Evolutionary conservation across 2,329 filamentous ascomycete species (phyloP).

Genomic region (Echinosphaeria canescens): DNA sequence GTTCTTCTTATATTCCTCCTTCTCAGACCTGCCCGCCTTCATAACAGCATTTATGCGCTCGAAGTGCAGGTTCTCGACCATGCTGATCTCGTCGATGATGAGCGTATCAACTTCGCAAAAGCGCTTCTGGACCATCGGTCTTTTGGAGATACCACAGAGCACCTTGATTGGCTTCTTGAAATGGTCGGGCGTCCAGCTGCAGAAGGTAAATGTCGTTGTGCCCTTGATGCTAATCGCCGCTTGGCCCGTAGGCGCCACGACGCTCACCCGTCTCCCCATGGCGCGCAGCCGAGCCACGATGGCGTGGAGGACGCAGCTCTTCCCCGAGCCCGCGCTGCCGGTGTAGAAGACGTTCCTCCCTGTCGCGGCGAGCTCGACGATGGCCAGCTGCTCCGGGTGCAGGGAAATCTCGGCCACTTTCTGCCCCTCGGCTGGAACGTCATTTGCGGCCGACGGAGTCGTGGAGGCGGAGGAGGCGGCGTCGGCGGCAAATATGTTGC

Average conservation of each 20-base stretch:
- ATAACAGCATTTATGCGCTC: constrained; percentile 25
- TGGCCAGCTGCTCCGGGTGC: constrained; percentile 20
- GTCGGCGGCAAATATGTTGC: too few relatives aligned
- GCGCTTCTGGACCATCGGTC: too few relatives aligned
- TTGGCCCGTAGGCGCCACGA: constrained; percentile 36
- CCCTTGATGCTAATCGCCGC: constrained; percentile 35
- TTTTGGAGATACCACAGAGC: too few relatives aligned
- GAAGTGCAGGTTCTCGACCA: constrained; percentile 34
- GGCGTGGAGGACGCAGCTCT: constrained; percentile 29
- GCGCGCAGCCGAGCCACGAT: constrained; percentile 17
- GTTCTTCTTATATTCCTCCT: too few relatives aligned
- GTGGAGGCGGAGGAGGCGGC: too few relatives aligned
- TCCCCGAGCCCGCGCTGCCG: constrained; percentile 38
- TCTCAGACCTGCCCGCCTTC: constrained; percentile 13
- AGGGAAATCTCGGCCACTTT: constrained; percentile 13
- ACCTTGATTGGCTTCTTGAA: constrained; percentile 17
- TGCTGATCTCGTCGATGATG: constrained; percentile 44
- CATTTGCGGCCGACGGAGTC: too few relatives aligned
- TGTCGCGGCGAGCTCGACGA: constrained; percentile 25
- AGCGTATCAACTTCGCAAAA: constrained; percentile 26
- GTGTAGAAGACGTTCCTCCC: constrained; percentile 41
- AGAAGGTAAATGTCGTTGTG: constrained; percentile 31
- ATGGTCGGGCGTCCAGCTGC: constrained; percentile 27
- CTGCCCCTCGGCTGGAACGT: too few relatives aligned
- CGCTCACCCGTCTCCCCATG: constrained; percentile 16